Base-by-base conservation (phyloP, 169 alveolate genomes). In the Toxoplasma gondii region DNA sequence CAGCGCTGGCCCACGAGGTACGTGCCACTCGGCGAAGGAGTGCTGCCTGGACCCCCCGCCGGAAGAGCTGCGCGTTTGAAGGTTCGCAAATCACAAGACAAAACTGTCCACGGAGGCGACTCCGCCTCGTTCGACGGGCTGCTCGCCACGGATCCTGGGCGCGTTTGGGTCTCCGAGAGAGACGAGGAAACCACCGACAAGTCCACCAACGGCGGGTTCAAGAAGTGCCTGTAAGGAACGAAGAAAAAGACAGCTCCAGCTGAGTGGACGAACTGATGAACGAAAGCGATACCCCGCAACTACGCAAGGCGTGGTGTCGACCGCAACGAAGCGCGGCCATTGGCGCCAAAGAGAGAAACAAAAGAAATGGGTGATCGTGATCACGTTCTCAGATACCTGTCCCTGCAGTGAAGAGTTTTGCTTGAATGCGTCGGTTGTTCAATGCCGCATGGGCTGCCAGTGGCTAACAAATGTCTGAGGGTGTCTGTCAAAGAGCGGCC, bases 181-280 rank as follows among this genome's bases (percentile, higher is more conserved):
- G 27, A 16, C n/a, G 86, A 78, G 4, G 86, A 78, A 38, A 38
- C 39, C 10, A 27, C 45, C n/a, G 78, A 22, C 44, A 78, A 27
- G 31, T 19, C 86, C 49, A 78, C 86, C 86, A 78, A n/a, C 22
- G 86, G 86, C 43, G 86, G 86, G n/a, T 38, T n/a, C 39, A 78
- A n/a, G 44, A 78, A 78, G 45, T 78, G 45, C 44, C 86, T 78
- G 86, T 49, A 12, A 12, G 45, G n/a, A 78, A 31, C 74, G 74
- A 64, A 64, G 74, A 64, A 64, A 64, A 53, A 19, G 67, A 19
- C 27, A 53, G 27, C 67, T 19, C 9, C 27, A 19, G 67, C 27
- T 9, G 67, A 19, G 67, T 9, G 67, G 67, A 53, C n/a, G n/a
- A n/a, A n/a, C n/a, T n/a, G n/a, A n/a, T n/a, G n/a, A n/a, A n/a